phyloP scores from a whole-genome alignment of 306 rosid species.

The Prunus mira region DNA sequence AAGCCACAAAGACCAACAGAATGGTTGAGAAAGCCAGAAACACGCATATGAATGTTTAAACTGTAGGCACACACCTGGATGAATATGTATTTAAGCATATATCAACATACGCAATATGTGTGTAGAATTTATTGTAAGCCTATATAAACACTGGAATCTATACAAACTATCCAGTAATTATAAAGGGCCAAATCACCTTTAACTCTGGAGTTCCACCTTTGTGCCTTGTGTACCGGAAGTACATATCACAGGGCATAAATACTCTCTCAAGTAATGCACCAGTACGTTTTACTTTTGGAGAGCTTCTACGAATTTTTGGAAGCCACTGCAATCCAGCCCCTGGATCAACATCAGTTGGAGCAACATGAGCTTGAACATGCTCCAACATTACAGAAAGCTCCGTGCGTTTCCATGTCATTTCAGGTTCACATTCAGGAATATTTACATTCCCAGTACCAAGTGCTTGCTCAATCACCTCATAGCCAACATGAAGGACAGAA shows the following conservation, averaged over 20 bases:
- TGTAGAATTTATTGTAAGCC: not conserved
- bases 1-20: too few species aligned
- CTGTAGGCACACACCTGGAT: not conserved
- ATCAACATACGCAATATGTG: not conserved
- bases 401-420: constrained; percentile 95
- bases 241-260: constrained; percentile 98
- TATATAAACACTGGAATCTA: not conserved
- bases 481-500: constrained; percentile 88
- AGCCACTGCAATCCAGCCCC: constrained; percentile 99
- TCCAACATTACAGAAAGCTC: constrained; percentile 95
- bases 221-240: constrained; percentile 90
- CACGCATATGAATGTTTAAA: not conserved
- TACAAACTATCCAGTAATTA: not conserved
- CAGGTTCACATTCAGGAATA: constrained; percentile 73
- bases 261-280: constrained; percentile 99
- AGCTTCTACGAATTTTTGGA: constrained; percentile 84
- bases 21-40: not conserved
- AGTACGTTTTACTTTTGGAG: constrained; percentile 97
- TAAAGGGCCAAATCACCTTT: constrained; percentile 46
- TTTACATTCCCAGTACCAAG: constrained; percentile 60
- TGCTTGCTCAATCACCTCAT: constrained; percentile 92
- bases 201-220: constrained; percentile 97
- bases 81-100: not conserved
- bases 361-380: constrained; percentile 99
- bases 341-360: constrained; percentile 99